Evolutionary conservation across 2,329 filamentous ascomycete species (phyloP), one percentile per base, ranked within the genome.

Genomic region (Chrysosporium queenslandicum): DNA sequence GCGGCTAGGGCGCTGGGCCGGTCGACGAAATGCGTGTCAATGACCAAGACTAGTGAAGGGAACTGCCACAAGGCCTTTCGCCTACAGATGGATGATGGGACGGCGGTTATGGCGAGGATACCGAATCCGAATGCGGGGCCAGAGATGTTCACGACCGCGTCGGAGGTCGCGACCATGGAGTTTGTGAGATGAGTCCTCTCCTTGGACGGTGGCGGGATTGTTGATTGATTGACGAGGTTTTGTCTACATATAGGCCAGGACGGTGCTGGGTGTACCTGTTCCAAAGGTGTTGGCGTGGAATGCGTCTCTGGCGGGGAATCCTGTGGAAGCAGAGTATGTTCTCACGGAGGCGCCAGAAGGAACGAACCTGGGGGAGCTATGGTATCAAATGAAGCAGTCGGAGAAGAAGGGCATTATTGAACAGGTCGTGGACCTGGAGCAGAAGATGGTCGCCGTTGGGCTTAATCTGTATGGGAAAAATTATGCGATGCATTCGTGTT

Each of bases 11-110:
- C 43, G 50, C 64, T 47, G 57, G 58, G 12, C 61, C 18, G 21
- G 5, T 12, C 65, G 12, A 52, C 59, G 11, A 56, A 39, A 8
- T 71, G 68, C 56, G 56, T 64, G 7, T 63, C 61, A 4, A 69
- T 73, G 9, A 62, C 49, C 7, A 71, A 71, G 55, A 49, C 70
- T 9, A 64, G 59, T 6, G 66, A 71, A 60, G 68, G 68, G 37
- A 61, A 61, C 30, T 70, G 62, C 55, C 70, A 66, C 58, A 70
- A 70, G 52, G 60, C 62, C 20, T 68, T 68, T 57, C 47, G 58
- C 4, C 55, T 68, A 46, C 52, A 57, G 1, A 59, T 59, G 58
- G 51, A 58, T 46, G 48, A 60, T 36, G 62, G 59, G 1, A 59
- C 54, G 1, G 59, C 59, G 40, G 61, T 61, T 32, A 61, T 63